Evolutionary conservation across 1,139 yeast species (phyloP).

Genomic region (Pneumocystis murina): DNA sequence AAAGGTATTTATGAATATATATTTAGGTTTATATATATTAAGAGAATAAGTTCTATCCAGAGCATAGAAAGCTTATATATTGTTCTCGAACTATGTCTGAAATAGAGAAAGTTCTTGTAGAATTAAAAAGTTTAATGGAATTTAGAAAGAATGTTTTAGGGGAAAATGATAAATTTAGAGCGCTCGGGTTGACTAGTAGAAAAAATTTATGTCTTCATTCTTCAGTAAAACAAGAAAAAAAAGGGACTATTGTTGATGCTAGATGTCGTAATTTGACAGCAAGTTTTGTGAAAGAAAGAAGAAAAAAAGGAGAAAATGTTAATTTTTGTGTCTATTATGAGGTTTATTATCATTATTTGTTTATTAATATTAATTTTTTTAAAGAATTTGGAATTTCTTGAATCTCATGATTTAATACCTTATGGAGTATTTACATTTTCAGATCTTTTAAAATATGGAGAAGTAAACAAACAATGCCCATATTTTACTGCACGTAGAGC

Average conservation of each 20-base stretch:
- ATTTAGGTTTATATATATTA: neutral
- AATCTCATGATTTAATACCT: slow-evolving; percentile 78
- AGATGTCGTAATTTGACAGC: slow-evolving; percentile 88
- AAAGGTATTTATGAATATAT: slow-evolving; percentile 28
- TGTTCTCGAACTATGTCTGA: slow-evolving; percentile 99
- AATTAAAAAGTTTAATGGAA: slow-evolving; percentile 75
- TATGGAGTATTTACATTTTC: slow-evolving; percentile 92
- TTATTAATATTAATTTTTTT: neutral
- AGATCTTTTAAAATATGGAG: slow-evolving; percentile 60
- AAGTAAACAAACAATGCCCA: slow-evolving; percentile 72
- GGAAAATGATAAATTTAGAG: slow-evolving; percentile 51
- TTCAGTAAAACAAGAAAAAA: slow-evolving; percentile 66
- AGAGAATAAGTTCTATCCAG: slow-evolving; percentile 49
- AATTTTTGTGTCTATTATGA: slow-evolving; percentile 77
- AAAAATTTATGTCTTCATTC: slow-evolving; percentile 90
- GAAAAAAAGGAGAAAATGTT: slow-evolving; percentile 47
- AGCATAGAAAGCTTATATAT: slow-evolving; percentile 82
- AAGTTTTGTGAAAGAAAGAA: slow-evolving; percentile 62
- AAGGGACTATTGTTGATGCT: slow-evolving; percentile 92
- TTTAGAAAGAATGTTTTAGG: slow-evolving; percentile 66
- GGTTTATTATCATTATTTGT: slow-evolving; percentile 7
- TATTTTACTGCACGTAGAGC: slow-evolving; percentile 94
- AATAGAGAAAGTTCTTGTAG: slow-evolving; percentile 94
- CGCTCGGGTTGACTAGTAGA: slow-evolving; percentile 84
- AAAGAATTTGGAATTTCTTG: slow-evolving; percentile 55